Evolutionary conservation across 768 basidiomycete genomes (phyloP).

Genomic region (Tubosaeta brunneosetosa): DNA sequence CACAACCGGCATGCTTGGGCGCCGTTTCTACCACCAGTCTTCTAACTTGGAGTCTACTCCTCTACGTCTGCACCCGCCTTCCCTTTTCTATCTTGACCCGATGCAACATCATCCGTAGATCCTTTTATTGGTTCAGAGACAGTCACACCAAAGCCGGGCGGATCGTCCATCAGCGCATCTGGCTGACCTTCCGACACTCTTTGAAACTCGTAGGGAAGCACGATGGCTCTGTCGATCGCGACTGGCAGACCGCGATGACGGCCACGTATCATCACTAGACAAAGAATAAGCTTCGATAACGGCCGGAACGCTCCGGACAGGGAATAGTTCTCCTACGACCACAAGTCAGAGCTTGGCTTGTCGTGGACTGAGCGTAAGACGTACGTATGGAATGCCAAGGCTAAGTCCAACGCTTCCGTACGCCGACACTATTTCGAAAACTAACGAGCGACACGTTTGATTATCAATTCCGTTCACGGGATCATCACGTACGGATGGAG

Average conservation of each 20-base stretch:
- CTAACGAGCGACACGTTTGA: conserved; percentile 31
- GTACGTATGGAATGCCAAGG: conserved; percentile 77
- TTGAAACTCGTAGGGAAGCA: conserved; percentile 67
- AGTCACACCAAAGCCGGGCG: neutral
- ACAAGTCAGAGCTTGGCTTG: neutral
- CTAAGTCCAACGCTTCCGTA: conserved; percentile 89
- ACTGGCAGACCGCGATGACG: conserved; percentile 86
- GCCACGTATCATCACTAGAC: conserved; percentile 89
- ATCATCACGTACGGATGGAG: conserved; percentile 53
- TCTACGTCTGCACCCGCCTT: neutral
- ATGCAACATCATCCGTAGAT: neutral
- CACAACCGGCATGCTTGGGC: neutral
- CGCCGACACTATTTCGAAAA: conserved; percentile 84
- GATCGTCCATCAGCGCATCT: conserved; percentile 11
- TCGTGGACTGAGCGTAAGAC: conserved; percentile 17
- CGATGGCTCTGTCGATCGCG: conserved; percentile 82
- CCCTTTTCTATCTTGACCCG: neutral
- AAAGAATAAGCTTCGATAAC: conserved; percentile 83
- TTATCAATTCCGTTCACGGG: neutral
- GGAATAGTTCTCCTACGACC: conserved; percentile 67
- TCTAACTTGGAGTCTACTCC: neutral
- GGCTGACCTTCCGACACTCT: conserved; percentile 16
- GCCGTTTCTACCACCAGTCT: neutral
- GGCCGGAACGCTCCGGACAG: conserved; percentile 74
- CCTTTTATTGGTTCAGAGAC: neutral